Evolutionary conservation across 2,329 filamentous ascomycete genomes (phyloP).

Genomic region (Ophiostoma fasciatum): DNA sequence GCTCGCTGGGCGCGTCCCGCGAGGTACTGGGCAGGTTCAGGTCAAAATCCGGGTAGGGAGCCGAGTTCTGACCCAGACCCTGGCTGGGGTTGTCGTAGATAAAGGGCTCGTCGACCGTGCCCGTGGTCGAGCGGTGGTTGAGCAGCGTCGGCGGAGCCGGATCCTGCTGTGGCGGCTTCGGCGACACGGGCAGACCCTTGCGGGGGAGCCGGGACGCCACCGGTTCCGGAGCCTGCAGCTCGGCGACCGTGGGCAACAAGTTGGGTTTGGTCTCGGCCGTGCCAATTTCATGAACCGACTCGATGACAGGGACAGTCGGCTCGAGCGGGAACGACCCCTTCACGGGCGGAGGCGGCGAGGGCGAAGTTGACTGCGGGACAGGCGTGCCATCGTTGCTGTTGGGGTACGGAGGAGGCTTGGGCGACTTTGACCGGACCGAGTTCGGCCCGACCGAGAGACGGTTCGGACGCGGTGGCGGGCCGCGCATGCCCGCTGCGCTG

Average conservation of each 20-base stretch:
- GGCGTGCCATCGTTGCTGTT: background rate
- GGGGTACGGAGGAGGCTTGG: conserved; percentile 19
- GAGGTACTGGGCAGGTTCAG: too few species aligned
- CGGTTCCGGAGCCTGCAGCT: conserved; percentile 23
- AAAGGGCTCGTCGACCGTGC: conserved; percentile 11
- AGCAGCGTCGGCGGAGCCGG: background rate
- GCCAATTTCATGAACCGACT: conserved; percentile 10
- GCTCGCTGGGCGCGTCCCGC: conserved; percentile 1
- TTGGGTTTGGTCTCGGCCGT: conserved; percentile 14
- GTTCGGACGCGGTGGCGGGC: conserved; percentile 16
- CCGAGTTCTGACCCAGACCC: conserved; percentile 5
- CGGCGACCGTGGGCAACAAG: conserved; percentile 16
- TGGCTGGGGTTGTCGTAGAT: conserved; percentile 11
- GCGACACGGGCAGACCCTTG: conserved; percentile 12
- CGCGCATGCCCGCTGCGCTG: conserved; percentile 14
- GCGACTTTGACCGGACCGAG: conserved; percentile 28
- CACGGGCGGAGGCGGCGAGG: conserved; percentile 5
- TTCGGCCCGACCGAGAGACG: conserved; percentile 25
- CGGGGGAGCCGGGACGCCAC: conserved; percentile 16
- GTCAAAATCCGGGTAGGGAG: conserved; percentile 5
- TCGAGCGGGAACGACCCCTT: conserved; percentile 12
- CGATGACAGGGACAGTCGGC: conserved; percentile 25
- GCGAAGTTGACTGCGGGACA: conserved; percentile 1
- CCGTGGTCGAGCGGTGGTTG: conserved; percentile 9
- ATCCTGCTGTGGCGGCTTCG: conserved; percentile 5